Evolutionary conservation across 495 filamentous ascomycete genomes (phyloP).

Genomic region (Podospora bellae-mahoneyi): DNA sequence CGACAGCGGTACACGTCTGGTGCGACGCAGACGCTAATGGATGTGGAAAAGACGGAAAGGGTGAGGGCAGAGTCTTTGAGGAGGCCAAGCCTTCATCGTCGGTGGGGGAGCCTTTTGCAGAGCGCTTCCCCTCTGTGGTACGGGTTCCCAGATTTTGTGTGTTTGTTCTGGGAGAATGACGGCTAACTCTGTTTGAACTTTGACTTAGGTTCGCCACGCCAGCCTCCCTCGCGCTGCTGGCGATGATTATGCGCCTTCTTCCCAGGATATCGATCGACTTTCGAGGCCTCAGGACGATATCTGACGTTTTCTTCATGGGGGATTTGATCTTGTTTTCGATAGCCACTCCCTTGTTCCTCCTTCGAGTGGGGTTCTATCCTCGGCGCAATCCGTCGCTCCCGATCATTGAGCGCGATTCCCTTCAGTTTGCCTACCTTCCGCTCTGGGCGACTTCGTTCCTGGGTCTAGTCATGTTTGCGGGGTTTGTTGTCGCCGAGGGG

Average conservation of each 20-base stretch:
- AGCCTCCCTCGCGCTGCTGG: constrained; percentile 12
- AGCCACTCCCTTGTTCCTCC: constrained; percentile 12
- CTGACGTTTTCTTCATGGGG: constrained; percentile 15
- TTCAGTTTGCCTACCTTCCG: constrained; percentile 6
- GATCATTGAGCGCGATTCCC: constrained; percentile 6
- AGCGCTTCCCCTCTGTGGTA: not conserved
- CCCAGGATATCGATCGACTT: constrained; percentile 1
- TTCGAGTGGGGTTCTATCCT: constrained; percentile 10
- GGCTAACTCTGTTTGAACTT: not conserved
- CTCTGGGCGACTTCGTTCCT: constrained; percentile 13
- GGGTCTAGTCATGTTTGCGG: constrained; percentile 13
- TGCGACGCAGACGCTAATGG: not conserved
- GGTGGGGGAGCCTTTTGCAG: not conserved
- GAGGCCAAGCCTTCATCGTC: not conserved
- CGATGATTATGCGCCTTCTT: constrained; percentile 17
- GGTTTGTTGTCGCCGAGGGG: constrained; percentile 7
- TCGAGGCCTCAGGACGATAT: constrained; percentile 5
- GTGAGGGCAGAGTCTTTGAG: not conserved
- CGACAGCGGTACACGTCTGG: not conserved
- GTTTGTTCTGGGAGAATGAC: too few relatives aligned
- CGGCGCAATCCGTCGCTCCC: not conserved
- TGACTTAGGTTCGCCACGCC: constrained; percentile 21
- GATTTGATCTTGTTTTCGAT: constrained; percentile 14
- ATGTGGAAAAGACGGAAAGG: not conserved
- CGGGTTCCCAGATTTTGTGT: too few relatives aligned